Evolutionary conservation across 169 alveolate species (phyloP), one percentile per base, ranked within the genome.

Genomic region (Perkinsus chesapeaki): DNA sequence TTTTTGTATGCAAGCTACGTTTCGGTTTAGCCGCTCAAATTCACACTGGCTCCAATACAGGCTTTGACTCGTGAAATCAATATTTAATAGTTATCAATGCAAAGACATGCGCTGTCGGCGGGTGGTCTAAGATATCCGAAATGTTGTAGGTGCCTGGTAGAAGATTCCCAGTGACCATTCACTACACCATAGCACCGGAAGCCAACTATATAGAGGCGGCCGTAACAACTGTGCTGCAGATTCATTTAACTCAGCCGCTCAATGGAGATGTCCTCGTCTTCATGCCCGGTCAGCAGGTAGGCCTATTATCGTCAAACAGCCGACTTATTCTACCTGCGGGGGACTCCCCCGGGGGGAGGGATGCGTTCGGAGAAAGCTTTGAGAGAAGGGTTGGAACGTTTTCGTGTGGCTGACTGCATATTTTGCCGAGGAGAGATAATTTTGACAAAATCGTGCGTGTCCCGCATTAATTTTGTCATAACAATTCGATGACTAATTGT

Each of bases 141-240:
- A n/a, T n/a, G 23, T 1, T 12, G 12, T 16, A 60, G 82, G 82
- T 99, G 73, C 99, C 99, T 12, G 99, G 99, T 12, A 95, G 99
- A 92, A 96, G 99, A 48, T 98, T 95, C 94, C 99, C 99, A 34
- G 99, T 99, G 3, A 99, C 98, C 95, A 98, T 99, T 91, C 99
- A 98, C 95, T 99, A 99, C 95, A 99, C 99, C 39, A 98, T 99
- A 95, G 97, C 98, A 7, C 99, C 99, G 0, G 99, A 99, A 94
- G 99, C 99, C n/a, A 99, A 99, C 96, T 99, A 98, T 97, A 95
- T 99, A 60, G 99, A 98, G 92, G 99, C 99, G 34, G 97, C 99
- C 36, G 99, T 99, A 47, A 97, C 98, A 10, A 99, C 99, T 0
- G 98, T 98, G 37, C 96, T 99, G 73, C 99, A 99, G 96, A 99